phyloP scores from a whole-genome alignment of 1,284 basidiomycete species.

The Sporisorium exsertum region DNA sequence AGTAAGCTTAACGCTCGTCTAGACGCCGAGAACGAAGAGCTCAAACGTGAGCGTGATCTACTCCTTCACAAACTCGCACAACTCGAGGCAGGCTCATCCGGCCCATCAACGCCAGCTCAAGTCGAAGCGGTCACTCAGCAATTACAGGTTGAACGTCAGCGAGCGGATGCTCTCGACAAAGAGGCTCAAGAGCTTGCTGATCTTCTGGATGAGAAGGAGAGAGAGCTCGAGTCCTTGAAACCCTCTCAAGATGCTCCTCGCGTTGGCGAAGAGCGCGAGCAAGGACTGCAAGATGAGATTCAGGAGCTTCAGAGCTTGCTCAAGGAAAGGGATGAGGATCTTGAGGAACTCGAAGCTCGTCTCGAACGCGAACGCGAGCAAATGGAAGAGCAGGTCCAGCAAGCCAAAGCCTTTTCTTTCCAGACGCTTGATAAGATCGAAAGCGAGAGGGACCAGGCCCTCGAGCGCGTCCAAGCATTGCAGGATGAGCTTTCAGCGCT shows the following conservation, averaged over 20 bases:
- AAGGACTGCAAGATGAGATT: conserved; percentile 29
- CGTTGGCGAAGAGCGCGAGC: conserved; percentile 5
- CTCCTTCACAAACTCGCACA: conserved; percentile 30
- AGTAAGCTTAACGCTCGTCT: conserved; percentile 52
- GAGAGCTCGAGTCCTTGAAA: conserved; percentile 28
- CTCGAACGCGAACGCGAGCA: conserved; percentile 40
- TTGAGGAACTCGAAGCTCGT: conserved; percentile 35
- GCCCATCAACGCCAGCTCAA: neutral
- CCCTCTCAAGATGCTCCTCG: neutral
- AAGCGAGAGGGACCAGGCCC: conserved; percentile 39
- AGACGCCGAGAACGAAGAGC: conserved; percentile 52
- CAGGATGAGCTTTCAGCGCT: conserved; percentile 17
- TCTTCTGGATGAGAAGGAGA: conserved; percentile 45
- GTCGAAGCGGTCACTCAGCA: conserved; percentile 13
- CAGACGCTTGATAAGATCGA: conserved; percentile 49
- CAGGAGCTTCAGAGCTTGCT: conserved; percentile 37
- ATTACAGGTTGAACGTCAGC: conserved; percentile 27
- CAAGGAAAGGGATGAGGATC: conserved; percentile 43
- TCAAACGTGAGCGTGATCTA: conserved; percentile 45
- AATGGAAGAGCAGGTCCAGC: conserved; percentile 52
- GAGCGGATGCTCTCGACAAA: conserved; percentile 45
- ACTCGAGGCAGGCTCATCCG: conserved; percentile 14
- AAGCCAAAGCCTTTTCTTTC: conserved; percentile 50
- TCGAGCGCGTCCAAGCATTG: conserved; percentile 25
- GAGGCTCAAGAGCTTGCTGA: conserved; percentile 51